These are phyloP conservation scores for Eutrema yunnanense DNA, from an alignment of 345 rosid species.

Conservation along the genomic window DNA sequence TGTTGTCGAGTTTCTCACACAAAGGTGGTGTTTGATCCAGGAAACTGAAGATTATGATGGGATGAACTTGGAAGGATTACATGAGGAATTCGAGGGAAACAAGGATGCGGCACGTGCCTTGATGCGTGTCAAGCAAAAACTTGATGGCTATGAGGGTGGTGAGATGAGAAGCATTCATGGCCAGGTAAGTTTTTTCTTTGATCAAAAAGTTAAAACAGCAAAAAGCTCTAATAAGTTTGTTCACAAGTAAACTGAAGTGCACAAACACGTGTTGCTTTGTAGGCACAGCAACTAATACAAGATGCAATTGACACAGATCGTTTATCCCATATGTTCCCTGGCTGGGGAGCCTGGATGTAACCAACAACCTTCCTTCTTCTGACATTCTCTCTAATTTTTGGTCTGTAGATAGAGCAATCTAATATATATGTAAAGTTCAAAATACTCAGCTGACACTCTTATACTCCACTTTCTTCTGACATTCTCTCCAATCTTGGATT, in stretches of 20 bases:
- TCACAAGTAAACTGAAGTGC: background rate
- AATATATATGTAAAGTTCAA: background rate
- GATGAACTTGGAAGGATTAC: conserved; percentile 50
- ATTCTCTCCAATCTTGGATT: background rate
- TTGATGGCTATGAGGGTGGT: conserved; percentile 96
- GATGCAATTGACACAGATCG: conserved; percentile 88
- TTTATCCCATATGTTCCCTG: conserved; percentile 80
- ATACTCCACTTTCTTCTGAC: too few species aligned
- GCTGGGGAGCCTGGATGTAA: conserved; percentile 97
- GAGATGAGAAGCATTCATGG: conserved; percentile 91
- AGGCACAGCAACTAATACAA: conserved; percentile 96
- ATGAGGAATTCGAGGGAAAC: conserved; percentile 81
- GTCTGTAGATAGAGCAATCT: background rate
- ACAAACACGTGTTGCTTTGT: background rate
- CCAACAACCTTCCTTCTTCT: background rate
- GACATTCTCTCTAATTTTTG: background rate
- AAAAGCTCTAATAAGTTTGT: background rate
- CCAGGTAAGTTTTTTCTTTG: conserved; percentile 46
- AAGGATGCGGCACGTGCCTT: conserved; percentile 92
- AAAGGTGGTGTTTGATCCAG: conserved; percentile 30
- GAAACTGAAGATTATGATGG: conserved; percentile 68
- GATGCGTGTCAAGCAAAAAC: conserved; percentile 88
- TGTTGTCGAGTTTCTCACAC: background rate
- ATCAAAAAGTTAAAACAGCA: background rate
- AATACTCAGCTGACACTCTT: too few species aligned